phyloP scores from a whole-genome alignment of 768 basidiomycete species.

The Lactarius psammicola region DNA sequence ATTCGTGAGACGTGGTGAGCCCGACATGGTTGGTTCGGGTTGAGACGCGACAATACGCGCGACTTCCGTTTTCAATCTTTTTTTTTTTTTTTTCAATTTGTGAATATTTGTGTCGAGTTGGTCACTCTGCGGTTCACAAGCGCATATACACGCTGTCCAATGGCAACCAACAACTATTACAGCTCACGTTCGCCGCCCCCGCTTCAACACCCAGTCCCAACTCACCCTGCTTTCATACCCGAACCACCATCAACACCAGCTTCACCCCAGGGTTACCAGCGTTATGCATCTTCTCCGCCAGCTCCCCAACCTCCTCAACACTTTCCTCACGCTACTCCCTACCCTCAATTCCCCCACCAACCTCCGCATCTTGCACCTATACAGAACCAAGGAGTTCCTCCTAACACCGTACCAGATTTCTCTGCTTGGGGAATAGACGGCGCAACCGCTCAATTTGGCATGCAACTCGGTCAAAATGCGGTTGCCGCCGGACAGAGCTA shows the following conservation, averaged over 20 bases:
- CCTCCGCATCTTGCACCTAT: constrained; percentile 34
- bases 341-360: constrained; percentile 51
- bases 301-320: constrained; percentile 33
- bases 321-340: constrained; percentile 41
- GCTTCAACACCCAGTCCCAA: constrained; percentile 84
- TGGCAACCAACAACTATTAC: constrained; percentile 33
- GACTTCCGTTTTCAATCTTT: not conserved
- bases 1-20: constrained; percentile 46
- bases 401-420: constrained; percentile 45
- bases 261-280: constrained; percentile 73
- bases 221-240: constrained; percentile 82
- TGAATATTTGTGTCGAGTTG: not conserved
- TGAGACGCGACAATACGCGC: not conserved
- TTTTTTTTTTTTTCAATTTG: constrained; percentile 4
- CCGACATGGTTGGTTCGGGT: constrained; percentile 11
- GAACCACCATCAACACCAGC: constrained; percentile 75
- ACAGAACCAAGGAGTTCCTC: constrained; percentile 25
- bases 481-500: constrained; percentile 95
- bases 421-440: constrained; percentile 86
- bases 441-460: constrained; percentile 91
- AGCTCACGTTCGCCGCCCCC: constrained; percentile 67
- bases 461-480: constrained; percentile 91
- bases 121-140: not conserved
- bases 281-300: constrained; percentile 64
- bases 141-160: not conserved